Evolutionary conservation across 805 yeast genomes (phyloP).

Genomic region (Sugiyamaella qingdaonensis): DNA sequence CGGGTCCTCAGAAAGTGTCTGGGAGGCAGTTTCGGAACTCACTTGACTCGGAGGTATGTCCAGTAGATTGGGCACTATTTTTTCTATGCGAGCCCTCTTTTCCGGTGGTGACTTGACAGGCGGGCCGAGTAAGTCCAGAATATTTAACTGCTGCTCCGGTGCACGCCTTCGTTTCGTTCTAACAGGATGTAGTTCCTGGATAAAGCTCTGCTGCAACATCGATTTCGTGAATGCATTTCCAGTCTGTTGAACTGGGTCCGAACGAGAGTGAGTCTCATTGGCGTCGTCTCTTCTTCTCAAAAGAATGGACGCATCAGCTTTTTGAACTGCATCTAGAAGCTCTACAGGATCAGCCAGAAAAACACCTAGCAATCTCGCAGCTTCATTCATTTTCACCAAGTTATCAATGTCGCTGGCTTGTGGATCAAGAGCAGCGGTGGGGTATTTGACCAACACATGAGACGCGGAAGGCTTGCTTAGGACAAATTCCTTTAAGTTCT

Average conservation of each 20-base stretch:
- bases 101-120: neutral
- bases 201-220: neutral
- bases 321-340: slow-evolving; percentile 27
- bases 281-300: neutral
- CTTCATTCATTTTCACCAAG: slow-evolving; percentile 18
- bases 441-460: slow-evolving; percentile 18
- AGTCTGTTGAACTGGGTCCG: neutral
- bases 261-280: neutral
- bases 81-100: neutral
- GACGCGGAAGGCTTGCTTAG: neutral
- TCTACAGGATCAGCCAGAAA: slow-evolving; percentile 28
- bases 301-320: slow-evolving; percentile 14
- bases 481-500: neutral
- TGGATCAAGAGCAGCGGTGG: slow-evolving; percentile 9
- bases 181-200: neutral
- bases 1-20: no score
- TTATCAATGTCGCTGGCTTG: slow-evolving; percentile 7
- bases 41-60: neutral
- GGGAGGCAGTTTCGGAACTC: no score
- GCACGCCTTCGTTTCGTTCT: neutral
- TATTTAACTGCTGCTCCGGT: neutral
- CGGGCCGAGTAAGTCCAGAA: neutral
- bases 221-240: neutral
- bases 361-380: slow-evolving; percentile 21
- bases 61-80: neutral